Percentiles rank a stretch among this genome's conserved stretches.
Conservation (phyloP, 768 basidiomycete genomes). For the Botryobasidium botryosum region DNA sequence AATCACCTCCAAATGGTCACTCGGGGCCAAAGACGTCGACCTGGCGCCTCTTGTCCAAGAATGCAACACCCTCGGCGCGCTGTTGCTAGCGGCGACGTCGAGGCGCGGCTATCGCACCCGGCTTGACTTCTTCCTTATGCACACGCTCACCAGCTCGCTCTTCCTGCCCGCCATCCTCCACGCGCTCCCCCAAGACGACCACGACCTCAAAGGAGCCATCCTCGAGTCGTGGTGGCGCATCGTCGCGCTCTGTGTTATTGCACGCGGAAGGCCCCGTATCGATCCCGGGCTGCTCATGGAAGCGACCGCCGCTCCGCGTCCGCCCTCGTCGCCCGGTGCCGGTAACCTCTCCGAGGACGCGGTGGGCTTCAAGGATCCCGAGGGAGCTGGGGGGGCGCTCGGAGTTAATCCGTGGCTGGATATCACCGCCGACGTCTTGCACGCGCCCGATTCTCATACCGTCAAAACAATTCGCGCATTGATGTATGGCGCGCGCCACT, state of each 20-base stretch:
- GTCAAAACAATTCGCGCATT: conserved; percentile 6
- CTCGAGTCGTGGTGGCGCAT: conserved; percentile 4
- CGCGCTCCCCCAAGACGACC: too few relatives aligned
- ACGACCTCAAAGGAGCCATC: not conserved
- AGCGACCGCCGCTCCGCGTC: not conserved
- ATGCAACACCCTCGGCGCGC: too few relatives aligned
- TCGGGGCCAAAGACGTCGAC: too few relatives aligned
- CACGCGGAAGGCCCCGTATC: conserved; percentile 5
- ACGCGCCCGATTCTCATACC: conserved; percentile 9
- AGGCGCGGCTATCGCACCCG: conserved; percentile 5
- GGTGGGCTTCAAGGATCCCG: not conserved
- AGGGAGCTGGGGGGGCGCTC: too few relatives aligned
- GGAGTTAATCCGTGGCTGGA: conserved; percentile 7
- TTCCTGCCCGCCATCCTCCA: conserved; percentile 5
- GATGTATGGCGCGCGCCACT: conserved; percentile 1
- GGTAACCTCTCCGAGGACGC: not conserved
- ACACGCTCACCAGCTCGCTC: conserved; percentile 5
- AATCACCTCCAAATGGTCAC: too few relatives aligned
- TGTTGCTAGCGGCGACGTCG: too few relatives aligned
- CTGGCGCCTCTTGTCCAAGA: too few relatives aligned
- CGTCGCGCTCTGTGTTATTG: too few relatives aligned
- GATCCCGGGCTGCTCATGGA: not conserved
- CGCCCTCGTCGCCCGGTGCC: not conserved
- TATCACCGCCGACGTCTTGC: conserved; percentile 1
- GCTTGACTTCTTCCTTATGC: conserved; percentile 10